A percentile compares a stretch with the other conserved stretches of the same genome.
Conservation (phyloP, 169 alveolate genomes). For the Eimeria necatrix region DNA sequence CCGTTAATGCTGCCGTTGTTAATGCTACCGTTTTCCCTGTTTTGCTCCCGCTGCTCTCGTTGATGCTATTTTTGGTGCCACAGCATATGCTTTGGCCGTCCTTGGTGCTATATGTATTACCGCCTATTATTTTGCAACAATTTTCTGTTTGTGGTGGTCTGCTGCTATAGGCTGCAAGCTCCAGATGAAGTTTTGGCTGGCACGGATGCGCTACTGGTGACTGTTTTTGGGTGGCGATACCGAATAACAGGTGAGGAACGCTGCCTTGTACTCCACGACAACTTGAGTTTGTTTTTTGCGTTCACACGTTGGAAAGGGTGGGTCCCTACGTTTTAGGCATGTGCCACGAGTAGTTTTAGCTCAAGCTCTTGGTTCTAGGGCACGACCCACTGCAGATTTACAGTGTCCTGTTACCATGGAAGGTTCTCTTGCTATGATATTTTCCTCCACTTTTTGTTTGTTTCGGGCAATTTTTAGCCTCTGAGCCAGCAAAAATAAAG, state of each 20-base stretch:
- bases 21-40: background rate
- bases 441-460: too few species aligned
- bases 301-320: too few species aligned
- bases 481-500: too few species aligned
- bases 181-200: conserved; percentile 56
- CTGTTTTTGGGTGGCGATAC: conserved; percentile 28
- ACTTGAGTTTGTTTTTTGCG: too few species aligned
- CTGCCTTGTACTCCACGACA: background rate
- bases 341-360: too few species aligned
- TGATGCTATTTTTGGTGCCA: background rate
- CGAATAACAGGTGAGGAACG: conserved; percentile 40
- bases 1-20: background rate
- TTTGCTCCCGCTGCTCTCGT: background rate
- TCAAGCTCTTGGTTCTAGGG: too few species aligned
- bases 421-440: too few species aligned
- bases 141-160: background rate
- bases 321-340: too few species aligned
- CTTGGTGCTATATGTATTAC: background rate
- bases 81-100: background rate
- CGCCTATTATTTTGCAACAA: background rate
- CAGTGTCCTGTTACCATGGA: too few species aligned
- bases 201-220: background rate
- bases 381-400: too few species aligned
- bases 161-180: conserved; percentile 15
- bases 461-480: too few species aligned